A percentile compares a stretch with the other conserved stretches of the same genome.
Evolutionary conservation across 495 filamentous ascomycete genomes (phyloP).

Genomic region (Echria macrotheca): DNA sequence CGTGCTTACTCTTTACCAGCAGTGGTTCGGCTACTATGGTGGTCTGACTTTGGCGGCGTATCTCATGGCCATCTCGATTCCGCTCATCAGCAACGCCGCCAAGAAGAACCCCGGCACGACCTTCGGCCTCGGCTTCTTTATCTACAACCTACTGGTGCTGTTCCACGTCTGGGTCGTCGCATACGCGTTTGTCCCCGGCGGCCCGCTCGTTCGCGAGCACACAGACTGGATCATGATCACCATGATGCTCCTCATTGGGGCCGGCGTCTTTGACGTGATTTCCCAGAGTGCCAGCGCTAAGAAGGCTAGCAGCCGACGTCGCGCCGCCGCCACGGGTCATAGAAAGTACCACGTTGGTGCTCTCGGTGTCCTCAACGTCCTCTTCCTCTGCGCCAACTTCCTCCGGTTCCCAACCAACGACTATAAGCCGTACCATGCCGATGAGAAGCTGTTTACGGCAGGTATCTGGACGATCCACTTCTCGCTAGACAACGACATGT

Average conservation of each 20-base stretch:
- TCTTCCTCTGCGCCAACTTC: slow-evolving; percentile 76
- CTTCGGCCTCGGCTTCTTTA: slow-evolving; percentile 80
- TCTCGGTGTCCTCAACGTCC: slow-evolving; percentile 63
- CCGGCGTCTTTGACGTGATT: slow-evolving; percentile 73
- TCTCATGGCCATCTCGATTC: slow-evolving; percentile 71
- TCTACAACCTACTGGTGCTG: slow-evolving; percentile 87
- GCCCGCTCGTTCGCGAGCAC: slow-evolving; percentile 84
- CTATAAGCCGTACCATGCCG: slow-evolving; percentile 82
- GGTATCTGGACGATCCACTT: slow-evolving; percentile 99
- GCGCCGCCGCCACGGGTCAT: slow-evolving; percentile 25
- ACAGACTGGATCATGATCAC: slow-evolving; percentile 91
- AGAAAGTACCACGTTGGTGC: slow-evolving; percentile 47
- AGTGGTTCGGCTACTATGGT: slow-evolving; percentile 91
- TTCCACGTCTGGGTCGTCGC: slow-evolving; percentile 98
- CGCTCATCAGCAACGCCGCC: slow-evolving; percentile 69
- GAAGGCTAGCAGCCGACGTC: slow-evolving; percentile 13
- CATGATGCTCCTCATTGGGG: slow-evolving; percentile 79
- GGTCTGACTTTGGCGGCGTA: slow-evolving; percentile 71
- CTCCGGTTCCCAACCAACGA: slow-evolving; percentile 92
- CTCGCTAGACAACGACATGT: slow-evolving; percentile 98
- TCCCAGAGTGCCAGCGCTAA: slow-evolving; percentile 28
- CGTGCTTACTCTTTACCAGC: slow-evolving; percentile 67
- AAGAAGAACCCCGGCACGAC: slow-evolving; percentile 67
- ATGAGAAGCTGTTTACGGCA: slow-evolving; percentile 79
- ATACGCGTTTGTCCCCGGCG: slow-evolving; percentile 98